Base-by-base conservation (phyloP, 805 yeast genomes). In the Scheffersomyces coipomensis region DNA sequence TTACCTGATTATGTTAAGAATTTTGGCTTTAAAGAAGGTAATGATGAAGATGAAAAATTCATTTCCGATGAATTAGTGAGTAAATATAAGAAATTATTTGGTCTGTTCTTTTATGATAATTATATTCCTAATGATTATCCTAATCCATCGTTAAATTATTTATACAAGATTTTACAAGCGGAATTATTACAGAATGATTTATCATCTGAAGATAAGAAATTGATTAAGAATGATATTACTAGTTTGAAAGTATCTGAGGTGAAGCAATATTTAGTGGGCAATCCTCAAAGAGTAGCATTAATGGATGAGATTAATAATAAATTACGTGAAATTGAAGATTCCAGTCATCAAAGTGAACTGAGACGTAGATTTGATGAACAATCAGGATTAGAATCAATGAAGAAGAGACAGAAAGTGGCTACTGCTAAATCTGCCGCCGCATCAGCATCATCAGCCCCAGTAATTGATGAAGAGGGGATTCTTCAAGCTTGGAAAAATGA, bases 91-190 rank as follows among this genome's bases (percentile, higher is more conserved):
- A 45, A 45, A 23, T 39, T 69, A 16, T 46, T 66, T 17, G 61
- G 62, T n/a, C 65, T 64, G 34, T 68, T 80, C 38, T 62, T 60
- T 12, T 55, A 78, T 51, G 62, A 62, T 9, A 55, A 76, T 0
- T 87, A 80, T 50, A 58, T 63, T 8, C 89, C 93, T 0, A 53
- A 58, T 5, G 74, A 79, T 9, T 82, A 68, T 48, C 71, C 73
- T 17, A 86, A 85, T 52, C 95, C 95, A 0, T 64, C 75, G 3
- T 57, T 88, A 29, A 80, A 80, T 44, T 83, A 82, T 69, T 85
- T 82, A 52, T 81, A 78, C 58, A 75, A 76, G 41, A 62, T 81
- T 0, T 57, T 88, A 15, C 82, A 83, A 49, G 83, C 84, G 37
- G 76, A 78, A 40, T 69, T 86, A 13, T 61, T 88, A 35, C 90